Conservation (phyloP, 108 stramenopile genomes). For the Stephanodiscus triporus region DNA sequence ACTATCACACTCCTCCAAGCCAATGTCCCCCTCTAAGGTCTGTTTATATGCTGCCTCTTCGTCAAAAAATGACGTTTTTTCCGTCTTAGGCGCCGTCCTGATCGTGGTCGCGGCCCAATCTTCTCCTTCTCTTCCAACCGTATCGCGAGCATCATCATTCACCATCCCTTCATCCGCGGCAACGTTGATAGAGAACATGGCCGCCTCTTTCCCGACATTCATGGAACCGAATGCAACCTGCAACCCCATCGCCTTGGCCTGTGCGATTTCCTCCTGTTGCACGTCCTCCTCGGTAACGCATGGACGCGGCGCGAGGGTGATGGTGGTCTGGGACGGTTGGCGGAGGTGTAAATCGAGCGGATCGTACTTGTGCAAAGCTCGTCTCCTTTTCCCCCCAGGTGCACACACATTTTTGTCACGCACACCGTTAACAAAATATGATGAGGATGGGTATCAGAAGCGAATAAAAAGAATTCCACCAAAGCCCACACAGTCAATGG, state of each 20-base stretch:
- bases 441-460: background rate
- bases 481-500: background rate
- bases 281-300: slow-evolving; percentile 26
- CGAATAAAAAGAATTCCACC: background rate
- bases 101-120: background rate
- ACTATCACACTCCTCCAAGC: slow-evolving; percentile 34
- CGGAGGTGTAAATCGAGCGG: slow-evolving; percentile 57
- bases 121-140: background rate
- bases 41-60: slow-evolving; percentile 46
- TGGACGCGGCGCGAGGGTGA: slow-evolving; percentile 37
- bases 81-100: background rate
- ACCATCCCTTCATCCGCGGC: slow-evolving; percentile 11
- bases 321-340: slow-evolving; percentile 7
- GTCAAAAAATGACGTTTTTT: slow-evolving; percentile 16
- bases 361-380: slow-evolving; percentile 81
- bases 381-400: slow-evolving; percentile 42
- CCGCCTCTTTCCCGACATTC: slow-evolving; percentile 26
- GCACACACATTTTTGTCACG: slow-evolving; percentile 4
- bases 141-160: background rate
- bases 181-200: slow-evolving; percentile 26
- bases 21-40: slow-evolving; percentile 13
- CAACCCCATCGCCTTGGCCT: slow-evolving; percentile 42
- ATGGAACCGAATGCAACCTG: slow-evolving; percentile 48
- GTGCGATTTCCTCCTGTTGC: slow-evolving; percentile 34
- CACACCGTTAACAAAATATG: background rate